These are phyloP conservation scores for Leucocoprinus leucothites DNA, from an alignment of 768 basidiomycete species.

Conservation along the genomic window DNA sequence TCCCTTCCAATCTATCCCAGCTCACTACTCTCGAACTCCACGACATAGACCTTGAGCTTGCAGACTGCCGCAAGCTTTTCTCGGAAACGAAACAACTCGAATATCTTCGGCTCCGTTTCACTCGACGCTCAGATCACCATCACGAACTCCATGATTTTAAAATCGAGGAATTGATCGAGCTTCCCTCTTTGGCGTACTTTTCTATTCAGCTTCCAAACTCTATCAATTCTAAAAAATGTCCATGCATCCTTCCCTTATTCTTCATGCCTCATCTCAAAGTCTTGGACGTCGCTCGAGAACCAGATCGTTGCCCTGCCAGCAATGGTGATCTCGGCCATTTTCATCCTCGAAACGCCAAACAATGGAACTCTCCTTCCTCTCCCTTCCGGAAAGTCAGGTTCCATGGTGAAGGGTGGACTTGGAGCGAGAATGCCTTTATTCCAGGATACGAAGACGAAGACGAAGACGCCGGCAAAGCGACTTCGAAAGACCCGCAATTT, in stretches of 20 bases:
- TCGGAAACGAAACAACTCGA: no score
- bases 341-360: conserved; percentile 12
- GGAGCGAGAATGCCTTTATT: background rate
- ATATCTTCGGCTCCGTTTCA: no score
- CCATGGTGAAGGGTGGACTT: background rate
- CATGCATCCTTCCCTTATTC: conserved; percentile 21
- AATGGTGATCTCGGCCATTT: conserved; percentile 6
- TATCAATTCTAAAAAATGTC: conserved; percentile 14
- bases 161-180: conserved; percentile 13
- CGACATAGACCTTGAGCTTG: no score
- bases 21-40: no score
- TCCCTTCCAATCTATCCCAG: no score
- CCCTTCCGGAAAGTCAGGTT: background rate
- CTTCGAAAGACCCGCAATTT: no score
- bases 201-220: conserved; percentile 20
- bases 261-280: conserved; percentile 26
- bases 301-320: no score
- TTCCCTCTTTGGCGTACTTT: conserved; percentile 20
- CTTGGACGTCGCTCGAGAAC: conserved; percentile 20
- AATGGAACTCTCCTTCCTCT: conserved; percentile 14
- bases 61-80: no score
- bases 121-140: background rate
- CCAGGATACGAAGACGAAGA: background rate
- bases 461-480: no score
- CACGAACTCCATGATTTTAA: background rate